phyloP scores from a whole-genome alignment of 2,329 filamentous ascomycete species.

The Scedosporium minutisporum region DNA sequence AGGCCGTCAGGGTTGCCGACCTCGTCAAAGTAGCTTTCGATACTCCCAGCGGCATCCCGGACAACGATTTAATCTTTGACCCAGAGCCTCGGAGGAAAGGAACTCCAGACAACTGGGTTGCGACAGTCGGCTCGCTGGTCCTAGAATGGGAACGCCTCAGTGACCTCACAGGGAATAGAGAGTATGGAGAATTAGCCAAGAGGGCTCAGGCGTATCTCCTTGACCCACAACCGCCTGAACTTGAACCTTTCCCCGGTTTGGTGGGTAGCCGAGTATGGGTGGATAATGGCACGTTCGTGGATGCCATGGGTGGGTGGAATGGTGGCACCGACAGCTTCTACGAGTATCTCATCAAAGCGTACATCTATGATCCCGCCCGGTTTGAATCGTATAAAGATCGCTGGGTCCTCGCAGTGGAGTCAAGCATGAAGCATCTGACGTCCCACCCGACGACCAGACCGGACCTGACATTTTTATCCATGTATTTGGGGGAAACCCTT shows the following conservation, averaged over 20 bases:
- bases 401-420: slow-evolving; percentile 69
- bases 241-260: slow-evolving; percentile 68
- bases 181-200: slow-evolving; percentile 58
- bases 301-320: slow-evolving; percentile 64
- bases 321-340: slow-evolving; percentile 75
- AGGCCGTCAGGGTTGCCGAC: slow-evolving; percentile 61
- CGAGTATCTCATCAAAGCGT: slow-evolving; percentile 90
- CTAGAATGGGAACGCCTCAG: slow-evolving; percentile 78
- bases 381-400: slow-evolving; percentile 60
- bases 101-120: slow-evolving; percentile 56
- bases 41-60: slow-evolving; percentile 64
- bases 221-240: slow-evolving; percentile 46
- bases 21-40: slow-evolving; percentile 69
- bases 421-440: slow-evolving; percentile 60
- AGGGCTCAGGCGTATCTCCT: slow-evolving; percentile 63
- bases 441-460: slow-evolving; percentile 57
- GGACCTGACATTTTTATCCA: slow-evolving; percentile 63
- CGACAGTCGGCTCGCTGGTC: slow-evolving; percentile 67
- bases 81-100: slow-evolving; percentile 38
- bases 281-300: slow-evolving; percentile 53
- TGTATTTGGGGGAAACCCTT: slow-evolving; percentile 38
- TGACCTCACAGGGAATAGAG: slow-evolving; percentile 58
- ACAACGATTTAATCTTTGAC: slow-evolving; percentile 55
- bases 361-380: slow-evolving; percentile 59
- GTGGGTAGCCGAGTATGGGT: slow-evolving; percentile 60